Evolutionary conservation across 441 rosid genomes (phyloP).

Genomic region (Mallotus repandus): DNA sequence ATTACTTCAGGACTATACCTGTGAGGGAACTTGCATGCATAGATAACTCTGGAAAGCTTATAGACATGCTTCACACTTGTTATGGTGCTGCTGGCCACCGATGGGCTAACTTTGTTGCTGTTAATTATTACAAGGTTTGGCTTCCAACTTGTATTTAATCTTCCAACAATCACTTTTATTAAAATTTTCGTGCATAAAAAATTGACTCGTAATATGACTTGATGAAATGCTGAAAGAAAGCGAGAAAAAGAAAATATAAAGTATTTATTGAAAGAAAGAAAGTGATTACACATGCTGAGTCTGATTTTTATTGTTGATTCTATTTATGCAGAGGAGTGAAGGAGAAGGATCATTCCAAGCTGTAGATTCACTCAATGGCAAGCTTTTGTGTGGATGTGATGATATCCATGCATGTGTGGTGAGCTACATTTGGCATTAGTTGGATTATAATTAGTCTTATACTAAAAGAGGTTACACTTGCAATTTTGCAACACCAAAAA

Average conservation of each 20-base stretch:
- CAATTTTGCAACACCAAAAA: background rate
- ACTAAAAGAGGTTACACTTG: background rate
- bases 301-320: no score
- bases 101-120: conserved; percentile 58
- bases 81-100: conserved; percentile 36
- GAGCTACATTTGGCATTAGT: background rate
- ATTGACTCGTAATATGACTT: no score
- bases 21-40: conserved; percentile 25
- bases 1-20: conserved; percentile 40
- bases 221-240: no score
- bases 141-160: background rate
- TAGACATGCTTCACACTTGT: conserved; percentile 41
- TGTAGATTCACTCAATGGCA: conserved; percentile 45
- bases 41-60: conserved; percentile 38
- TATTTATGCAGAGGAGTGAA: conserved; percentile 38
- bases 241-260: no score
- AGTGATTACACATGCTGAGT: no score
- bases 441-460: background rate
- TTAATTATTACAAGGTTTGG: conserved; percentile 46
- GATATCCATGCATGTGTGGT: conserved; percentile 47
- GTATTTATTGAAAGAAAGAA: no score
- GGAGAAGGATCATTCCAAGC: conserved; percentile 59
- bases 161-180: no score
- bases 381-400: conserved; percentile 46
- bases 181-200: no score